Percentiles rank a stretch among this genome's conserved stretches.
Conservation (phyloP, 768 basidiomycete species). For the Kwoniella bestiolae region DNA sequence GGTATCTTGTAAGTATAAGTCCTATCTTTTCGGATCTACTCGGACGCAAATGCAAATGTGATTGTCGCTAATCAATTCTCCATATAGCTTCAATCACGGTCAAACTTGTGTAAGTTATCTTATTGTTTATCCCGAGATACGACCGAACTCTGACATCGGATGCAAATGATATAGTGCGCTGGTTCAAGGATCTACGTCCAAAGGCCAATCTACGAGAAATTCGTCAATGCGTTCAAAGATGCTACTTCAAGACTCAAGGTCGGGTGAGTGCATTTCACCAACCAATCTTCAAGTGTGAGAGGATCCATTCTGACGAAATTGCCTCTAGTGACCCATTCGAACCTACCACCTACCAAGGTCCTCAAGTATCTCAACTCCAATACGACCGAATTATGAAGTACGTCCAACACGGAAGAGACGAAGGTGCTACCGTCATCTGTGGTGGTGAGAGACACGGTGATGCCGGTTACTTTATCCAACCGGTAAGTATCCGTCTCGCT, state of each 20-base stretch:
- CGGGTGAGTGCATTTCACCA: constrained; percentile 58
- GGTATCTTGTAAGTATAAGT: constrained; percentile 67
- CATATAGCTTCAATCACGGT: constrained; percentile 42
- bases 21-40: not conserved
- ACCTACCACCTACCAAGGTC: constrained; percentile 74
- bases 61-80: not conserved
- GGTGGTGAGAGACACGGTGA: constrained; percentile 74
- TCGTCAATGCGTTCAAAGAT: constrained; percentile 51
- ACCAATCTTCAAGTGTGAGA: not conserved
- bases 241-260: constrained; percentile 73
- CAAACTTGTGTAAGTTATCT: constrained; percentile 43
- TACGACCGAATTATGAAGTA: constrained; percentile 68
- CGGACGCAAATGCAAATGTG: not conserved
- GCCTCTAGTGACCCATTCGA: constrained; percentile 69
- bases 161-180: constrained; percentile 45
- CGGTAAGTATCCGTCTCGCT: constrained; percentile 28
- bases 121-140: not conserved
- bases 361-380: constrained; percentile 67
- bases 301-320: not conserved
- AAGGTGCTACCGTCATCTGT: constrained; percentile 67
- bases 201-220: constrained; percentile 51
- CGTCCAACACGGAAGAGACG: constrained; percentile 74
- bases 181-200: constrained; percentile 55
- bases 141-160: not conserved
- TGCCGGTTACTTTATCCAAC: constrained; percentile 77